Percentiles rank a stretch among this genome's conserved stretches.
These are phyloP conservation scores for Parasitella parasitica DNA, from an alignment of 371 early-diverging fungal species.

Conservation along the genomic window DNA sequence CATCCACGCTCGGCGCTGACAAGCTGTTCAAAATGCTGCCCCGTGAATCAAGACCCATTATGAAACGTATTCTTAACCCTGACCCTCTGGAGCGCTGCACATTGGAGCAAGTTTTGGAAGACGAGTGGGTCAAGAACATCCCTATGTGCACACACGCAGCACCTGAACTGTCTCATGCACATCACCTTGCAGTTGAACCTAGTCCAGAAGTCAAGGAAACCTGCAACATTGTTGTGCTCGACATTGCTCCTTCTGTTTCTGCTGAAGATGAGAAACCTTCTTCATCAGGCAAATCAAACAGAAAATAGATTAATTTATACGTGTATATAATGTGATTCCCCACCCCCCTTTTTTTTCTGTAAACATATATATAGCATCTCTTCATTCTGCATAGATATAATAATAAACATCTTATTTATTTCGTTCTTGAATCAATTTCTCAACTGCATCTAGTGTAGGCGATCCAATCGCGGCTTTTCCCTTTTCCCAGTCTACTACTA, in stretches of 20 bases:
- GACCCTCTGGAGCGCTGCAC: constrained; percentile 51
- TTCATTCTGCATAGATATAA: neutral
- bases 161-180: constrained; percentile 35
- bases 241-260: neutral
- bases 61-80: constrained; percentile 45
- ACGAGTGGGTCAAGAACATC: constrained; percentile 57
- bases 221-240: constrained; percentile 8
- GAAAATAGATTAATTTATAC: neutral
- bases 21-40: constrained; percentile 49
- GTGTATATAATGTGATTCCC: neutral
- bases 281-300: neutral
- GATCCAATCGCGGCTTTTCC: constrained; percentile 39
- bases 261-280: constrained; percentile 6
- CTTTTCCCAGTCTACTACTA: constrained; percentile 44
- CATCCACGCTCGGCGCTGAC: constrained; percentile 35
- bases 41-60: constrained; percentile 39
- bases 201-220: constrained; percentile 24
- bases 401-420: constrained; percentile 2
- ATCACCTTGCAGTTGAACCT: constrained; percentile 38
- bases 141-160: constrained; percentile 43
- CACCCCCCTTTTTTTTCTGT: neutral
- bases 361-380: neutral
- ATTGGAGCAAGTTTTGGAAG: constrained; percentile 43
- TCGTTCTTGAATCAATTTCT: constrained; percentile 22
- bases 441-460: constrained; percentile 23